Evolutionary conservation across 345 rosid genomes (phyloP).

Genomic region (Abelmoschus esculentus): DNA sequence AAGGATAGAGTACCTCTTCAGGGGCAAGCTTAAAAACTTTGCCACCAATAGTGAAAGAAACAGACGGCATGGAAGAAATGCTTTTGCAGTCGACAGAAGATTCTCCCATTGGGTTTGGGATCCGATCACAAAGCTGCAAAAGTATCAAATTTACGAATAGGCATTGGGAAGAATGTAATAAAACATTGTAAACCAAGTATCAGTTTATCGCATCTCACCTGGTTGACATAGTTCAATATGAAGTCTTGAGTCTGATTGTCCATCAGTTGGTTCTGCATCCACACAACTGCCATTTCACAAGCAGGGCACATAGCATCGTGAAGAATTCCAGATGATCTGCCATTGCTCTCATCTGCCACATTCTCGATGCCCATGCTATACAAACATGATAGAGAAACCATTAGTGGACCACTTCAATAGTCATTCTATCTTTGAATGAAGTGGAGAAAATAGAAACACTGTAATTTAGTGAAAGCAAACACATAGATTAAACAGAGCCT

Average conservation of each 20-base stretch:
- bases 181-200: neutral
- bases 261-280: constrained; percentile 79
- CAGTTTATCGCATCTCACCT: constrained; percentile 33
- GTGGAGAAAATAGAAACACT: neutral
- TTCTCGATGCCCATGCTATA: constrained; percentile 69
- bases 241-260: constrained; percentile 66
- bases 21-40: constrained; percentile 60
- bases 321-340: constrained; percentile 28
- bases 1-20: constrained; percentile 41
- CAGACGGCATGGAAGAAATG: constrained; percentile 66
- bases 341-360: constrained; percentile 47
- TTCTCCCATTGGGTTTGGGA: constrained; percentile 86
- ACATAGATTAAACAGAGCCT: neutral
- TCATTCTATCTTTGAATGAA: neutral
- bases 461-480: neutral
- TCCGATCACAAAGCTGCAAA: constrained; percentile 66
- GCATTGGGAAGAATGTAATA: neutral
- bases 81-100: constrained; percentile 70
- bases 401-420: neutral
- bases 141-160: neutral
- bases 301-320: constrained; percentile 58
- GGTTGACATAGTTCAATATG: constrained; percentile 50
- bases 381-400: neutral
- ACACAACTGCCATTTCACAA: constrained; percentile 92
- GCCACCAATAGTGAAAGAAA: constrained; percentile 78